Base-by-base conservation (phyloP, 2,329 filamentous ascomycete genomes). In the Talaromyces amestolkiae region DNA sequence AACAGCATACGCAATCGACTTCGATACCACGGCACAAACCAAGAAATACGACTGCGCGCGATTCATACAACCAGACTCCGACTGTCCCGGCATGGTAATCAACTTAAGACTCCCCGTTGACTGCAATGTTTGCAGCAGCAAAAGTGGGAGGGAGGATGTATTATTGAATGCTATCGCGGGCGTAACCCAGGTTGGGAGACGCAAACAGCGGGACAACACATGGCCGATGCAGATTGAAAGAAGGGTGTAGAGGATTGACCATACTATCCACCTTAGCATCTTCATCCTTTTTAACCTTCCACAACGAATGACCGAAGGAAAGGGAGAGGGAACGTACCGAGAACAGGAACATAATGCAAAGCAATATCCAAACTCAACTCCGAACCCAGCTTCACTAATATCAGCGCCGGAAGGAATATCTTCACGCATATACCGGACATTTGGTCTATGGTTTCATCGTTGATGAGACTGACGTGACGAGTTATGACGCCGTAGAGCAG, bases 1-100 rank as follows among this genome's bases (percentile, higher is more conserved):
- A 3, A 90, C 77, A 0, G 85, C 85, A 72, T 90, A 90, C 0
- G 87, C 89, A 66, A 90, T 75, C 61, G 83, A 86, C 70, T 87
- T 89, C 49, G 82, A 84, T 10, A 90, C 80, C 63, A 88, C 89
- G 3, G 87, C 83, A 68, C 87, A 89, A 66, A 90, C 83, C 3
- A 90, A 76, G 70, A 90, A 89, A 73, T 89, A 90, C 15, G 85
- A 85, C 71, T 89, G 86, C 7, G 87, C 87, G 10, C 87, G 80
- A 62, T 85, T 81, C 13, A 89, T 78, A 0, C 85, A 85, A 3
- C 78, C 77, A 1, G 75, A 69, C 2, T 77, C 74, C 1, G 79
- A 73, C 68, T 84, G 78, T 73, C 81, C 70, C 69, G 82, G 69
- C 66, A 75, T 67, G 66, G 82, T 73, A 19, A 89, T 78, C 2